Conservation (phyloP, 2,329 filamentous ascomycete genomes). For the Xylaria sp. region DNA sequence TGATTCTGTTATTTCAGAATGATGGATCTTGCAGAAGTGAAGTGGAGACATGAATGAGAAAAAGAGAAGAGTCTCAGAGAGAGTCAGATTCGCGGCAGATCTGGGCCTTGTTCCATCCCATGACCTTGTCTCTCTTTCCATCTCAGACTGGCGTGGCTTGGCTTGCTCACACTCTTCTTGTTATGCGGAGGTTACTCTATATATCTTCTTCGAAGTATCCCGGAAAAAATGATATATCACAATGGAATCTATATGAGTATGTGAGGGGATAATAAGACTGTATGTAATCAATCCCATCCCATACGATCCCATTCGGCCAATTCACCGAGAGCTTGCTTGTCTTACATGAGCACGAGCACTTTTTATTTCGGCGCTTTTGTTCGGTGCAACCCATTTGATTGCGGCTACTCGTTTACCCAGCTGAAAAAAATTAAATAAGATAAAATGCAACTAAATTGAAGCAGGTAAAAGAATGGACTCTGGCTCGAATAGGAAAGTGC, state of each 20-base stretch:
- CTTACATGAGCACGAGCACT: too few species aligned
- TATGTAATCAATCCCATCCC: too few species aligned
- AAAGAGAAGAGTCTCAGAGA: too few species aligned
- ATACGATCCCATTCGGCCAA: too few species aligned
- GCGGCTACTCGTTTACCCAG: neutral
- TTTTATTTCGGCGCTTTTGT: constrained; percentile 4
- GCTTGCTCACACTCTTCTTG: too few species aligned
- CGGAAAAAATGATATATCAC: constrained; percentile 17
- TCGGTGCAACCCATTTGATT: neutral
- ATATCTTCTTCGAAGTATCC: neutral
- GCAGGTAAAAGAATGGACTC: neutral
- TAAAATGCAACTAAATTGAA: neutral
- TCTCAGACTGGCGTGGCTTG: too few species aligned
- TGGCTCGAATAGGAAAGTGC: constrained; percentile 13
- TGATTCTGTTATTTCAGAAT: neutral
- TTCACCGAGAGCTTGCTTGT: neutral
- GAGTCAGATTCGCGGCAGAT: constrained; percentile 9
- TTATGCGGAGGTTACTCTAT: too few species aligned
- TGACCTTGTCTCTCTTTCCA: constrained; percentile 3
- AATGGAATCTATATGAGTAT: neutral
- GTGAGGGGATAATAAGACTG: neutral
- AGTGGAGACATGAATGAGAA: neutral
- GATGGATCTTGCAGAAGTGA: neutral
- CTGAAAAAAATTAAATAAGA: neutral
- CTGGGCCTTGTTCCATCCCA: constrained; percentile 15